These are phyloP conservation scores for Misopates orontium DNA, from an alignment of 257 asterid species.

Conservation along the genomic window DNA sequence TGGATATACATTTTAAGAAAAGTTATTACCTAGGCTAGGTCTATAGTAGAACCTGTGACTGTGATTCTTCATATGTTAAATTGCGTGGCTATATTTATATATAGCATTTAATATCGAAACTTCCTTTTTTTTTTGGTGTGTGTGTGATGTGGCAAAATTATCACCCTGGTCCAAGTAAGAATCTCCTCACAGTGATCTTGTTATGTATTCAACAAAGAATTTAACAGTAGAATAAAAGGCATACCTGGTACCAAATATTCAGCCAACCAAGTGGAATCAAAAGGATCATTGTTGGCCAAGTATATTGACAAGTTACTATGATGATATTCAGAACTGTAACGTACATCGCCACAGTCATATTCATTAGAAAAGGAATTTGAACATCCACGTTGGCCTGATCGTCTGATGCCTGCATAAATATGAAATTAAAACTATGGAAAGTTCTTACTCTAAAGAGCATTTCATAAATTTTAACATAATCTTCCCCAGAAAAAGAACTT, in stretches of 20 bases:
- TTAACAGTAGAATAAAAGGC: constrained; percentile 5
- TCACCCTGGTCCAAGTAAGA: too few species aligned
- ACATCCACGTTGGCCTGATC: constrained; percentile 91
- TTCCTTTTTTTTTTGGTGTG: too few species aligned
- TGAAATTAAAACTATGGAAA: not conserved
- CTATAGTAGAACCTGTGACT: too few species aligned
- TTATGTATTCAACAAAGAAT: not conserved
- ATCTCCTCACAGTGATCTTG: too few species aligned
- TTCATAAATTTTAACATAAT: not conserved
- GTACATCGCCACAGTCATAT: constrained; percentile 51
- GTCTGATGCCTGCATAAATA: constrained; percentile 68
- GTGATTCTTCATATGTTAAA: too few species aligned
- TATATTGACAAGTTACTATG: constrained; percentile 83
- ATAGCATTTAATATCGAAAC: too few species aligned
- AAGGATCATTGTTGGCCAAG: constrained; percentile 86
- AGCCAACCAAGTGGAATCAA: constrained; percentile 91
- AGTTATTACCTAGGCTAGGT: too few species aligned
- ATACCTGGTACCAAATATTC: constrained; percentile 86
- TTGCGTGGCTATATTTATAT: too few species aligned
- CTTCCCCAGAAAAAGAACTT: too few species aligned
- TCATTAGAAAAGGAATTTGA: constrained; percentile 65
- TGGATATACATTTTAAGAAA: too few species aligned
- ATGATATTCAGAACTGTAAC: constrained; percentile 62
- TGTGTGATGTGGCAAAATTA: too few species aligned
- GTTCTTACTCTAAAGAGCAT: not conserved